Evolutionary conservation across 2,329 filamentous ascomycete genomes (phyloP), one percentile per base, ranked within the genome.

Genomic region (Annulohypoxylon truncatum): DNA sequence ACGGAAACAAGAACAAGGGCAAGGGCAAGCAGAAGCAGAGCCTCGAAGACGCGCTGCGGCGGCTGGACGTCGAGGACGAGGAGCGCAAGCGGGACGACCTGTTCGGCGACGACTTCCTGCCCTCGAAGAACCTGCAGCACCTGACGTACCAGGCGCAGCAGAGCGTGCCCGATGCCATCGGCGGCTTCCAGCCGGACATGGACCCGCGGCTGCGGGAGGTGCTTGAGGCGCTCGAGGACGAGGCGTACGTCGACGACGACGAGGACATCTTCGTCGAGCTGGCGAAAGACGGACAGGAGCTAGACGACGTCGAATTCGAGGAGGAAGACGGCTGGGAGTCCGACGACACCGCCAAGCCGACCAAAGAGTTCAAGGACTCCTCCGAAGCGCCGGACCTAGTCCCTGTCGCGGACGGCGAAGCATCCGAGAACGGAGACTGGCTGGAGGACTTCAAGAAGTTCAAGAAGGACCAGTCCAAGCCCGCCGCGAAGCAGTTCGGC

Each of bases 121-220:
- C 93, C 0, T 93, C 91, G 7, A 93, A 94, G 75, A 95, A 93
- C 76, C 84, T 94, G 47, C 88, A 88, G 59, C 89, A 90, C 74
- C 82, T 88, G 29, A 94, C 91, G 47, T 98, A 98, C 77, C 93
- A 98, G 78, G 91, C 94, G 58, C 94, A 97, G 80, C 96, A 99
- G 79, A 88, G 97, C 73, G 83, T 98, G 0, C 96, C 96, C 0
- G 96, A 99, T 80, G 90, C 89, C 6, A 92, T 99, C 74, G 91
- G 92, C 2, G 96, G 96, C 0, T 97, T 99, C 78, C 92, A 99
- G 79, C 96, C 96, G 5, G 94, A 98, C 76, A 98, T 99, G 96
- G 96, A 99, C 75, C 94, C 94, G 1, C 86, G 95, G 38, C 78
- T 99, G 71, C 87, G 96, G 47, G 96, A 99, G 78, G 94, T 94